Evolutionary conservation across 2,329 filamentous ascomycete species (phyloP).

Genomic region (Fusarium proliferatum): DNA sequence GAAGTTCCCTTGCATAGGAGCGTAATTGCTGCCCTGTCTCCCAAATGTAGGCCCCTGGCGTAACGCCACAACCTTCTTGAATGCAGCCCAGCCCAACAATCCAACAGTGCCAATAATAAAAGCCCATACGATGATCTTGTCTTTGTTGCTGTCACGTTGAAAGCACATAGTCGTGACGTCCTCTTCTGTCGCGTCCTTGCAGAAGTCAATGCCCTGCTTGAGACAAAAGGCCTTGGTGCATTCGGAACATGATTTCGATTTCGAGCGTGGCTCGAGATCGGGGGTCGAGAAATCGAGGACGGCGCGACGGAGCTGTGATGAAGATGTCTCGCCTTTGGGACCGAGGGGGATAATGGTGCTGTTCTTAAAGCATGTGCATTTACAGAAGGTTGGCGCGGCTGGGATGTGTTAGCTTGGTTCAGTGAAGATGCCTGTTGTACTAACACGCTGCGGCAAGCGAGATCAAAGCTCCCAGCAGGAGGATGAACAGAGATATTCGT

Average conservation of each 20-base stretch:
- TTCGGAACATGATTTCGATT: conserved; percentile 64
- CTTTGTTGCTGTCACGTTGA: conserved; percentile 74
- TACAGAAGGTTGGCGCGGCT: conserved; percentile 74
- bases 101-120: conserved; percentile 70
- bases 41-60: conserved; percentile 48
- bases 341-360: conserved; percentile 73
- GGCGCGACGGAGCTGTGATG: conserved; percentile 40
- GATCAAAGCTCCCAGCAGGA: conserved; percentile 52
- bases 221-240: conserved; percentile 75
- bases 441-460: conserved; percentile 58
- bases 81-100: conserved; percentile 69
- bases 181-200: conserved; percentile 69
- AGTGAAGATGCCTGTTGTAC: conserved; percentile 23
- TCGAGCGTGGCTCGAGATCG: conserved; percentile 47
- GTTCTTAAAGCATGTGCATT: conserved; percentile 77
- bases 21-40: conserved; percentile 46
- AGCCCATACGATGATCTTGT: conserved; percentile 73
- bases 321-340: conserved; percentile 51
- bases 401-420: conserved; percentile 37
- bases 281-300: conserved; percentile 28
- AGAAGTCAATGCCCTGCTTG: conserved; percentile 69
- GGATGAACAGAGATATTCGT: conserved; percentile 51
- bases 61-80: conserved; percentile 60
- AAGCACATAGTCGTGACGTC: conserved; percentile 73
- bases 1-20: conserved; percentile 44